Evolutionary conservation across 2,329 filamentous ascomycete genomes (phyloP).

Genomic region (Trichoderma sp.): DNA sequence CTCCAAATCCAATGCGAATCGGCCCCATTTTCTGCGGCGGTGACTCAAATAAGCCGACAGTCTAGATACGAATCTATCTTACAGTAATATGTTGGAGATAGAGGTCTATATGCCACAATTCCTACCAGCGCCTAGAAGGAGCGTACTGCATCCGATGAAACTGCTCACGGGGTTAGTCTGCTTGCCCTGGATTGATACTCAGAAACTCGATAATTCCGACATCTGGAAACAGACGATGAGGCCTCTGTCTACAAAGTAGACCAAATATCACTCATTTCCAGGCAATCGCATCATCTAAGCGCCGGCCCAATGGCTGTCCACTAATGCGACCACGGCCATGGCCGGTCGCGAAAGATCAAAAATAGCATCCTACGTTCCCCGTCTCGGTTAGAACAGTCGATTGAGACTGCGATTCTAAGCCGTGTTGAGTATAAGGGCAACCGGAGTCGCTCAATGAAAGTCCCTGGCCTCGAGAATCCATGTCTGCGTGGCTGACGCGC

Average conservation of each 20-base stretch:
- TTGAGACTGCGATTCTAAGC: too few relatives aligned
- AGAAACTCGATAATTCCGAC: background rate
- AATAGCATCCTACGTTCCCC: background rate
- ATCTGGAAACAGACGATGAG: background rate
- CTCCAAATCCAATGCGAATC: too few relatives aligned
- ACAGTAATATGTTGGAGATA: too few relatives aligned
- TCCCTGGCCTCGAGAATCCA: background rate
- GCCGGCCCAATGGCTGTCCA: background rate
- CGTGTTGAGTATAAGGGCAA: background rate
- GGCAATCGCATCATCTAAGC: background rate
- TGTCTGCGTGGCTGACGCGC: background rate
- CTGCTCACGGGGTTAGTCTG: too few relatives aligned
- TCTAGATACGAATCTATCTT: too few relatives aligned
- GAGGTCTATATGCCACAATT: too few relatives aligned
- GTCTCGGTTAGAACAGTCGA: background rate
- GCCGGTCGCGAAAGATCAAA: background rate
- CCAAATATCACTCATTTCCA: background rate
- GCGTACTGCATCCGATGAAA: too few relatives aligned
- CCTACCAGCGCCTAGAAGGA: too few relatives aligned
- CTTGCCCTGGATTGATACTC: background rate
- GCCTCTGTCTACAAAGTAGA: background rate
- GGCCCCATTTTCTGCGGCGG: too few relatives aligned
- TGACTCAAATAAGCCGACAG: too few relatives aligned
- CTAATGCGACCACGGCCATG: background rate
- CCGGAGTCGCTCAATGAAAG: background rate